Evolutionary conservation across 129 eudicot genomes (phyloP), one percentile per base, ranked within the genome.

Genomic region (Pittosporum tobira): DNA sequence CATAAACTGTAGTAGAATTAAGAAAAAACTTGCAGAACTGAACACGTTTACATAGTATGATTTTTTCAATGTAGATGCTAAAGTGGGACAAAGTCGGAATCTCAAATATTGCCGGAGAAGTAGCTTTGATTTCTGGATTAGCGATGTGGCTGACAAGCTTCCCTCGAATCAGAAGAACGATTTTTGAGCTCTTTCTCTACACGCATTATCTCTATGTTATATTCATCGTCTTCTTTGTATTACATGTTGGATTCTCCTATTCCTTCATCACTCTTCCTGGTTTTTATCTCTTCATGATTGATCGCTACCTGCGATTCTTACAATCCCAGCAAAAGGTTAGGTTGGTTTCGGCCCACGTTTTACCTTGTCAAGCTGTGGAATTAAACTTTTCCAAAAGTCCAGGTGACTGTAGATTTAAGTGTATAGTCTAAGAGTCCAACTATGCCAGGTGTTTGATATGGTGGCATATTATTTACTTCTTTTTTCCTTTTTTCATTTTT

Each of bases 21-120:
- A n/a, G n/a, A n/a, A n/a, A n/a, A n/a, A n/a, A n/a, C n/a, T n/a
- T n/a, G n/a, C n/a, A n/a, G n/a, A n/a, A n/a, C n/a, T n/a, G n/a
- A n/a, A n/a, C n/a, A n/a, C n/a, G n/a, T n/a, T n/a, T n/a, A n/a
- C n/a, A 45, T 45, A 18, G 2, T 3, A 45, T 60, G 42, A 64
- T 24, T 12, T 13, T 65, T 40, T 18, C 28, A 4, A 14, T 37
- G 63, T 64, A 85, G 95, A 77, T 71, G 70, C 54, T 75, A 72
- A 68, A 65, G 62, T 85, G 95, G 95, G 69, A 71, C 37, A 76
- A 57, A 58, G 64, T 51, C 27, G 95, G 87, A 31, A 58, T 81
- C 48, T 78, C 95, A 48, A 85, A 81, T 51, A 62, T 86, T 56
- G 84, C 90, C 16, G 95, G 95, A 77, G 87, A 86, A 74, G 15